Evolutionary conservation across 2,329 filamentous ascomycete species (phyloP), one percentile per base, ranked within the genome.

Genomic region (Biscogniauxia sp.): DNA sequence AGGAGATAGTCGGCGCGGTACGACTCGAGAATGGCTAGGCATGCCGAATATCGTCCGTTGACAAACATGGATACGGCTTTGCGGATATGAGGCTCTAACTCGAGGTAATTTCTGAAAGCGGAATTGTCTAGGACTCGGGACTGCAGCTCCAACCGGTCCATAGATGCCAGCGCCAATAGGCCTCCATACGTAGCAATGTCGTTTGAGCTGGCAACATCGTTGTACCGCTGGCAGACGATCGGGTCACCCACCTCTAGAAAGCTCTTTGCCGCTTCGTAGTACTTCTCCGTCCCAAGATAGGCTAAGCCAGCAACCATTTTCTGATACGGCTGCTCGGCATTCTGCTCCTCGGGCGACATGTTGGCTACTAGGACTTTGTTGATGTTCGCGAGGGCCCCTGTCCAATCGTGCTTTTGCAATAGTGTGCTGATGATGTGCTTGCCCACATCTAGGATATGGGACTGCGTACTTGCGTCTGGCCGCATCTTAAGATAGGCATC

Each of bases 141-240:
- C 73, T 95, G 90, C 20, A 99, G 81, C 63, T 92, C 87, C 7
- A 82, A 80, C 54, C 95, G 87, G 61, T 91, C 84, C 90, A 98
- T 96, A 1, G 92, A 93, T 25, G 94, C 94, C 23, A 99, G 84
- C 5, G 95, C 92, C 66, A 94, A 89, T 23, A 99, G 85, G 5
- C 92, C 93, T 54, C 94, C 95, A 69, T 98, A 99, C 8, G 95
- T 85, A 20, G 95, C 94, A 20, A 99, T 81, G 69, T 99, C 95
- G 72, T 97, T 97, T 6, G 88, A 84, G 26, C 88, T 93, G 53
- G 92, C 82, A 25, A 96, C 82, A 56, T 91, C 85, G 63, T 87
- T 90, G 74, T 90, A 90, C 61, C 78, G 80, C 70, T 83, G 75
- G 61, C 76, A 75, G 68, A 86, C 72, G 70, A 61, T 9, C 68